Percentiles rank a stretch among this genome's conserved stretches.
phyloP scores from a whole-genome alignment of 2,329 filamentous ascomycete species.

The Fusarium sp. region DNA sequence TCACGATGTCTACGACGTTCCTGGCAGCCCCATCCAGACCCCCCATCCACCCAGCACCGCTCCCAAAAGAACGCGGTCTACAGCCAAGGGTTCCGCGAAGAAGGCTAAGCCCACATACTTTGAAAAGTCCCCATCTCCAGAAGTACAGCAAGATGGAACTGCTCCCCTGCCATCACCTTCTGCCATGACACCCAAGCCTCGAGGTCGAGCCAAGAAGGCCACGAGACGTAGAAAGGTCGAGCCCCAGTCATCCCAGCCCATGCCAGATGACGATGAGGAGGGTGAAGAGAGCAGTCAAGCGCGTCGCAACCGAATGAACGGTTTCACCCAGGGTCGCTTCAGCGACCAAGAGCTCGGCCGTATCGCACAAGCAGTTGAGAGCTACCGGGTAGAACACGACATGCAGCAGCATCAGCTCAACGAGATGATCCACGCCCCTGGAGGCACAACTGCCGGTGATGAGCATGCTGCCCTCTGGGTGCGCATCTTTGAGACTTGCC shows the following conservation, averaged over 20 bases:
- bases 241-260: conserved; percentile 32
- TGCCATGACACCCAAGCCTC: conserved; percentile 48
- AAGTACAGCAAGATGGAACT: conserved; percentile 34
- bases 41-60: conserved; percentile 39
- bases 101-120: conserved; percentile 63
- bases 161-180: conserved; percentile 50
- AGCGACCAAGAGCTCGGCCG: conserved; percentile 56
- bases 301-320: conserved; percentile 42
- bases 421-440: conserved; percentile 54
- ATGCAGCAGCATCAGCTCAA: conserved; percentile 62
- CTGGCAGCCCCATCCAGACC: conserved; percentile 36
- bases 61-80: conserved; percentile 48
- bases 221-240: conserved; percentile 42
- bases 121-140: conserved; percentile 46
- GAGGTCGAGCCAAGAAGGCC: conserved; percentile 46
- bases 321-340: conserved; percentile 57
- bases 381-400: conserved; percentile 57
- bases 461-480: conserved; percentile 62
- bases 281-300: conserved; percentile 16
- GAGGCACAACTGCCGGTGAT: conserved; percentile 51
- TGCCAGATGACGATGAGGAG: conserved; percentile 38
- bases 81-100: conserved; percentile 53
- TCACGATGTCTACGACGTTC: conserved; percentile 43
- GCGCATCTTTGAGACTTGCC: conserved; percentile 60
- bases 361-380: conserved; percentile 57